Percentiles rank a stretch among this genome's conserved stretches.
These are phyloP conservation scores for Grosmannia clavigera DNA, from an alignment of 2,329 filamentous ascomycete genomes.

Conservation along the genomic window DNA sequence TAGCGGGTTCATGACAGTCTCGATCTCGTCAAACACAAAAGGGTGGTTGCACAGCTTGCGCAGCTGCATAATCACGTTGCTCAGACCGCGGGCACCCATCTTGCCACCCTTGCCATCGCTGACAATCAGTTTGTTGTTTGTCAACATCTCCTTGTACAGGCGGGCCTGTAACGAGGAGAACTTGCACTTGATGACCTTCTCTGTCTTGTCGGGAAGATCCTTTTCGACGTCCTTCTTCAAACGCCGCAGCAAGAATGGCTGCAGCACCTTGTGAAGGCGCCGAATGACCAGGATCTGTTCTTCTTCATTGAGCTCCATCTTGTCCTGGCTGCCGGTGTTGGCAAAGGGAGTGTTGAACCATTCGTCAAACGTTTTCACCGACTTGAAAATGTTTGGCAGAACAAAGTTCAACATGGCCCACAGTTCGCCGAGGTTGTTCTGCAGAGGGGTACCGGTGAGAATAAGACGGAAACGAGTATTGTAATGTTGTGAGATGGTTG, in stretches of 20 bases:
- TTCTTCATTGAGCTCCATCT: slow-evolving; percentile 99
- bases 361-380: slow-evolving; percentile 95
- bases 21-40: slow-evolving; percentile 95
- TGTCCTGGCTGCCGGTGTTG: slow-evolving; percentile 94
- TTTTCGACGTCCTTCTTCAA: slow-evolving; percentile 99
- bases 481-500: slow-evolving; percentile 91
- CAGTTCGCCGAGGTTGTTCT: slow-evolving; percentile 91
- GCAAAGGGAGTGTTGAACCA: slow-evolving; percentile 99
- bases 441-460: slow-evolving; percentile 88
- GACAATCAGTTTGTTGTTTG: slow-evolving; percentile 86
- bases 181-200: slow-evolving; percentile 98
- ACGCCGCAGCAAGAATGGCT: slow-evolving; percentile 93
- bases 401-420: slow-evolving; percentile 99
- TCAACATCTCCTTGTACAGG: slow-evolving; percentile 95
- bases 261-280: slow-evolving; percentile 92
- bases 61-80: slow-evolving; percentile 99
- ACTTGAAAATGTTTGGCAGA: slow-evolving; percentile 97
- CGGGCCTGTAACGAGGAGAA: slow-evolving; percentile 90
- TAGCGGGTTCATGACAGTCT: slow-evolving; percentile 92
- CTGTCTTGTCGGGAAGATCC: slow-evolving; percentile 95
- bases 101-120: slow-evolving; percentile 93
- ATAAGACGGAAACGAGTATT: slow-evolving; percentile 90
- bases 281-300: slow-evolving; percentile 96
- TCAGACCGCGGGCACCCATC: slow-evolving; percentile 83
- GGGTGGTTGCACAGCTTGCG: slow-evolving; percentile 98